Base-by-base conservation (phyloP, 2,329 filamentous ascomycete species). In the Sporothrix inflata region DNA sequence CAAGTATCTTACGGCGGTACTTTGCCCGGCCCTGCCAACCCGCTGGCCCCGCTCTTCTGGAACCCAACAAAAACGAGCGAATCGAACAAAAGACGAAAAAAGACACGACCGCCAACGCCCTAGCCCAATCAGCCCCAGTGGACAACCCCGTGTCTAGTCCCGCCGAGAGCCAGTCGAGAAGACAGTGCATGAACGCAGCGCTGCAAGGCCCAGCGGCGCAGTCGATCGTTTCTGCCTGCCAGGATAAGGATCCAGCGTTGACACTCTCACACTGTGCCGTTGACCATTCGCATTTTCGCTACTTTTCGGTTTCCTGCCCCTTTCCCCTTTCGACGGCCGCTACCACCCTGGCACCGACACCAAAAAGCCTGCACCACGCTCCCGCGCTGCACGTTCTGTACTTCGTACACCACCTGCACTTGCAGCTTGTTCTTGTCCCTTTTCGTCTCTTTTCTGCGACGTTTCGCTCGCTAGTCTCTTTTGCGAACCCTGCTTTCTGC, bases 11-110 rank as follows among this genome's bases (percentile, higher is more conserved):
- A 34, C 30, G 30, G 30, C 30, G 30, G 3, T 34, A 34, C 30
- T 34, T 34, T 34, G 40, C 40, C 1, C 8, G 2, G 40, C 9
- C 38, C 38, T 40, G 3, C 19, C 42, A n/a, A 49, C 11, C 30
- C 69, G 57, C 53, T 42, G 30, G 70, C 55, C 70, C 70, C 70
- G 70, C 70, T 68, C 61, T 49, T 71, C 51, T 71, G 70, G 60
- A 66, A 67, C 60, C 34, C 47, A 55, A 61, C 45, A 45, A 27
- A 45, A 65, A 63, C 34, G 57, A 61, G 9, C 57, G 24, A 61
- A 40, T 12, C 34, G 30, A 60, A 60, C 11, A 30, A 63, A 65
- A 42, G 49, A 55, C 19, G 16, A 34, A 34, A 16, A 49, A 68
- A 21, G 14, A 49, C 24, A 30, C 40, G 40, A 6, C 60, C 38